phyloP scores from a whole-genome alignment of 2,329 filamentous ascomycete species.

The Xylariaceae sp. region DNA sequence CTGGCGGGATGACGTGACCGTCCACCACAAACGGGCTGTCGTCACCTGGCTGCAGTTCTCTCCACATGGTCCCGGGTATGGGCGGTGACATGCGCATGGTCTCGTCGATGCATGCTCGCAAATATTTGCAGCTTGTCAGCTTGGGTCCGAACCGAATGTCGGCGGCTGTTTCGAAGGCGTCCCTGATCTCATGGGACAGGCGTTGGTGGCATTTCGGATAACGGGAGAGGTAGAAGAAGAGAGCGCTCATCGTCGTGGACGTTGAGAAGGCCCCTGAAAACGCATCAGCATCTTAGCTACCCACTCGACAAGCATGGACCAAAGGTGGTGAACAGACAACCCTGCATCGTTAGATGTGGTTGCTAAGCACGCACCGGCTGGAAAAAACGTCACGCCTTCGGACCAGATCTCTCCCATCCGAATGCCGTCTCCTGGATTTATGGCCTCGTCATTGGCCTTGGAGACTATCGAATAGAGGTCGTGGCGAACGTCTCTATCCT shows the following conservation, averaged over 20 bases:
- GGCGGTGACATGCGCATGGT: conserved; percentile 3
- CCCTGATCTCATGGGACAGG: conserved; percentile 1
- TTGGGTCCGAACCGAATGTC: not conserved
- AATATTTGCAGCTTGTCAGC: not conserved
- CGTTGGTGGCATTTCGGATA: conserved; percentile 1
- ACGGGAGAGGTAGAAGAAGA: conserved; percentile 3
- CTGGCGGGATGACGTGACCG: conserved; percentile 3
- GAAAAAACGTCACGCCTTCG: conserved; percentile 3
- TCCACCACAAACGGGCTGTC: conserved; percentile 1
- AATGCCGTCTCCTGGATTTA: not conserved
- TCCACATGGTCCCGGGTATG: conserved; percentile 1
- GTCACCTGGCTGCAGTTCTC: not conserved
- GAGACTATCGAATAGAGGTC: conserved; percentile 2
- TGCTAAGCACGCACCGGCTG: not conserved
- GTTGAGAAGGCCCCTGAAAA: conserved; percentile 1
- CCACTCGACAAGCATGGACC: not conserved
- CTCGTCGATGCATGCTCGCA: conserved; percentile 6
- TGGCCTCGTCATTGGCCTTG: not conserved
- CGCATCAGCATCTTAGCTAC: not conserved
- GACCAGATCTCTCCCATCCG: conserved; percentile 2
- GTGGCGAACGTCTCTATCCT: conserved; percentile 1
- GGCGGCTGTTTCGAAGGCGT: not conserved
- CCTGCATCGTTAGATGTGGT: not conserved
- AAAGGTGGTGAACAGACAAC: not conserved
- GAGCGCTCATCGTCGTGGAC: conserved; percentile 1